These are phyloP conservation scores for Microsporum audouinii DNA, from an alignment of 2,329 filamentous ascomycete species.

Conservation along the genomic window DNA sequence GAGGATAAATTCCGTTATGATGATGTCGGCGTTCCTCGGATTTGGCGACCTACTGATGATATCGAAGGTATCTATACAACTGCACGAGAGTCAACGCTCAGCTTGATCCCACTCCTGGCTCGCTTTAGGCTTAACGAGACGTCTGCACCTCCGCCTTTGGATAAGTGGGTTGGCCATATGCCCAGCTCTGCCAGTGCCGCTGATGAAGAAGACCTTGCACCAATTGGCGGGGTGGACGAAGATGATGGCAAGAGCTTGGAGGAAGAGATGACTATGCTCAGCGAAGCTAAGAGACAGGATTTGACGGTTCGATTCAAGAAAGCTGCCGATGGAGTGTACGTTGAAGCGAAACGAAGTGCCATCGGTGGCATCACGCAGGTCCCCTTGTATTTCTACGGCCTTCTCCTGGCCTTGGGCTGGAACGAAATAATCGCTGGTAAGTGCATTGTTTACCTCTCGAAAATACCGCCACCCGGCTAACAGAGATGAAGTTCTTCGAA, in stretches of 20 bases:
- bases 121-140: constrained; percentile 69
- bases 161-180: constrained; percentile 68
- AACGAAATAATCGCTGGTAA: constrained; percentile 92
- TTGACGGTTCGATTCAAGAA: constrained; percentile 95
- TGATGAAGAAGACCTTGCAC: constrained; percentile 78
- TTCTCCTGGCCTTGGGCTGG: constrained; percentile 89
- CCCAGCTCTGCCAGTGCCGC: constrained; percentile 63
- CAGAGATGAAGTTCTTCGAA: constrained; percentile 62
- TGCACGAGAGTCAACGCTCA: constrained; percentile 82
- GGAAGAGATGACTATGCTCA: constrained; percentile 92
- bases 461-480: constrained; percentile 1
- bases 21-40: constrained; percentile 81
- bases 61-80: constrained; percentile 92
- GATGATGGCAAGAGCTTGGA: constrained; percentile 89
- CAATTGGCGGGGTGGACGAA: constrained; percentile 88
- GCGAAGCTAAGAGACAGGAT: constrained; percentile 80
- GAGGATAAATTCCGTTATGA: constrained; percentile 99
- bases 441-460: constrained; percentile 22
- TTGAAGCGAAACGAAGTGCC: constrained; percentile 92
- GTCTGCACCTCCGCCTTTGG: constrained; percentile 65
- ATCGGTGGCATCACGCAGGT: constrained; percentile 92
- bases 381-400: constrained; percentile 84
- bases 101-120: constrained; percentile 77
- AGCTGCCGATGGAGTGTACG: constrained; percentile 92
- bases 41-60: constrained; percentile 93